Evolutionary conservation across 1,139 yeast species (phyloP).

Genomic region (Hyphopichia wangnamkhiaoensis): DNA sequence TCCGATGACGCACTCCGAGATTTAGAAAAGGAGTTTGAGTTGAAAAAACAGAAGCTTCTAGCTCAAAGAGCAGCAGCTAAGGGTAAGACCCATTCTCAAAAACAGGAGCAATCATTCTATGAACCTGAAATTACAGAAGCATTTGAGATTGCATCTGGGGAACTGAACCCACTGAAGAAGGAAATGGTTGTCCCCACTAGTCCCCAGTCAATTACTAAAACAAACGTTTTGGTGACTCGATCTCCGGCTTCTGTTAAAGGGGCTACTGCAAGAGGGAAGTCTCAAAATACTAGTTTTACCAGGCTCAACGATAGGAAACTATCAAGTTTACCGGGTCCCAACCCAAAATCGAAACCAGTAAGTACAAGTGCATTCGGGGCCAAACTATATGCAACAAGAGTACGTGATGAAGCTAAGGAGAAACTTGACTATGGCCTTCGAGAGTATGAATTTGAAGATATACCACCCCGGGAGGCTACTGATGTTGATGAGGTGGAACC

Average conservation of each 20-base stretch:
- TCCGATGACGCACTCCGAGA: slow-evolving; percentile 30
- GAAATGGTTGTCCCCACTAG: neutral
- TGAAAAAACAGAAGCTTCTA: slow-evolving; percentile 18
- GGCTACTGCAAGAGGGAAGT: no score
- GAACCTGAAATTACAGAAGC: no score
- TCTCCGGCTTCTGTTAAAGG: neutral
- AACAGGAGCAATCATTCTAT: no score
- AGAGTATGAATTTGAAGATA: slow-evolving; percentile 20
- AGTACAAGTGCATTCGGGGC: slow-evolving; percentile 11
- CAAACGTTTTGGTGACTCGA: neutral
- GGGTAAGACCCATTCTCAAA: no score
- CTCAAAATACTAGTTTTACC: neutral
- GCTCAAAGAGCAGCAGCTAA: neutral
- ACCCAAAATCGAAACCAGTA: neutral
- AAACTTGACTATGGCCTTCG: slow-evolving; percentile 21
- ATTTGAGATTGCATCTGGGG: no score
- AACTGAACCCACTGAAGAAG: no score
- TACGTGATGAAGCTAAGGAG: slow-evolving; percentile 4
- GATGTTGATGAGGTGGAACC: slow-evolving; percentile 21
- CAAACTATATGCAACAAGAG: slow-evolving; percentile 14
- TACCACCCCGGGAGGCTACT: slow-evolving; percentile 10
- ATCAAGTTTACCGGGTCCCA: neutral
- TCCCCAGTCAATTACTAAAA: no score
- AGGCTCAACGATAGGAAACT: neutral
- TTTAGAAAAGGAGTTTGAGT: slow-evolving; percentile 30